A percentile compares a stretch with the other conserved stretches of the same genome.
phyloP scores from a whole-genome alignment of 2,329 filamentous ascomycete species.

The Septoria linicola region DNA sequence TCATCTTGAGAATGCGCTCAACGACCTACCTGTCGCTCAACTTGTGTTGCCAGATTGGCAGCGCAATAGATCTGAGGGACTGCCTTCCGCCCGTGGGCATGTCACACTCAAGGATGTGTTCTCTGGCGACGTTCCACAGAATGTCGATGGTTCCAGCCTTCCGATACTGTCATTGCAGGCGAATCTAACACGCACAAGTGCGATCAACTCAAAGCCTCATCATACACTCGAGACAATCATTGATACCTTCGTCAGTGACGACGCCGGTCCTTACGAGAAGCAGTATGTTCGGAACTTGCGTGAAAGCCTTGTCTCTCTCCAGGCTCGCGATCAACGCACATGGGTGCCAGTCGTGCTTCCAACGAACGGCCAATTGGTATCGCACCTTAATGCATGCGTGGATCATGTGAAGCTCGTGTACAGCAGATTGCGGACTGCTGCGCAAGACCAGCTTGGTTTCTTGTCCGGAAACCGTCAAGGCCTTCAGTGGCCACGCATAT shows the following conservation, averaged over 20 bases:
- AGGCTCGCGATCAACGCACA: neutral
- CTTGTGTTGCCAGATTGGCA: neutral
- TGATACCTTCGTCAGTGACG: neutral
- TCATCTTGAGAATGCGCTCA: neutral
- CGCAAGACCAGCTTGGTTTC: neutral
- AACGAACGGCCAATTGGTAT: neutral
- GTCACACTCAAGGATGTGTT: conserved; percentile 8
- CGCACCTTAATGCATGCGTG: neutral
- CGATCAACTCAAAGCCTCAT: neutral
- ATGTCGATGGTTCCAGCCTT: neutral
- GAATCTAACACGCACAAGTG: neutral
- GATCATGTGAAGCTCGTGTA: neutral
- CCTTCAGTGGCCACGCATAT: conserved; percentile 15
- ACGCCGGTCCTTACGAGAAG: conserved; percentile 4
- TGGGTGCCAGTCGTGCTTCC: neutral
- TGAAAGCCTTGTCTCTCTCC: conserved; percentile 6
- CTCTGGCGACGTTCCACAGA: conserved; percentile 1
- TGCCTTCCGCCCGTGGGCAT: neutral
- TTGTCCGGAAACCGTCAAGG: conserved; percentile 1
- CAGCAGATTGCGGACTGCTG: neutral
- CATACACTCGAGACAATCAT: neutral
- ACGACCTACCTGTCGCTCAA: neutral
- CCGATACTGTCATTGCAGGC: neutral
- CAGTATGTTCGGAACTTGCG: conserved; percentile 12
- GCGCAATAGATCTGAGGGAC: neutral